phyloP scores from a whole-genome alignment of 164 flowering plant species.

The Stephania yunnanensis region DNA sequence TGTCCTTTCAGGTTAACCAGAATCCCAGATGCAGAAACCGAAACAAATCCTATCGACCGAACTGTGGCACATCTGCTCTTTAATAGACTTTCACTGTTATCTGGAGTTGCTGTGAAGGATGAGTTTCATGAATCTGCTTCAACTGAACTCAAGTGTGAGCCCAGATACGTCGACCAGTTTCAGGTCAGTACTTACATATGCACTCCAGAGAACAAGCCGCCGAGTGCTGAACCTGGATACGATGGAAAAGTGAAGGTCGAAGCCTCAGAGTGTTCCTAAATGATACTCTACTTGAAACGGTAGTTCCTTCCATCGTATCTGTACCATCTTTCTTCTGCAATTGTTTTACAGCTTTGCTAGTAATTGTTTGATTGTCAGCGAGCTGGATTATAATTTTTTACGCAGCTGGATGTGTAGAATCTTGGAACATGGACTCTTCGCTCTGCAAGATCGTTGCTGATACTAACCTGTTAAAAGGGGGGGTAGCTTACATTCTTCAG shows the following conservation, averaged over 20 bases:
- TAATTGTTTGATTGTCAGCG: constrained; percentile 53
- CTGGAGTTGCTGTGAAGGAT: constrained; percentile 29
- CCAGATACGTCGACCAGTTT: constrained; percentile 20
- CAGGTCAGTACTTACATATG: constrained; percentile 25
- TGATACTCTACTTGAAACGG: constrained; percentile 19
- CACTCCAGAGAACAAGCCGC: constrained; percentile 33
- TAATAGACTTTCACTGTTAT: constrained; percentile 46
- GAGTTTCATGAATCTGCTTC: constrained; percentile 46
- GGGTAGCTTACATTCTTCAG: not conserved
- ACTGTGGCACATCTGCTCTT: constrained; percentile 82
- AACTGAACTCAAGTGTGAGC: constrained; percentile 25
- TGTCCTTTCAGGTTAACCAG: constrained; percentile 28
- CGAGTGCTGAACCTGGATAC: constrained; percentile 26
- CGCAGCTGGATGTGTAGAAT: constrained; percentile 2
- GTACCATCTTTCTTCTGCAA: not conserved
- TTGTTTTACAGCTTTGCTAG: constrained; percentile 32
- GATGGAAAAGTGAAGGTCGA: constrained; percentile 22
- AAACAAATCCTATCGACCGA: constrained; percentile 82
- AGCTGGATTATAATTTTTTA: constrained; percentile 17
- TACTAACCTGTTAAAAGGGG: not conserved
- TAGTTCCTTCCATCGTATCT: constrained; percentile 44
- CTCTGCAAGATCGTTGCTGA: not conserved
- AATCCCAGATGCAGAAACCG: constrained; percentile 51
- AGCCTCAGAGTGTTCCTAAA: constrained; percentile 20
- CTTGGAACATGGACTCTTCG: constrained; percentile 6